phyloP scores from a whole-genome alignment of 441 rosid genomes.

The Gossypium gossypioides region DNA sequence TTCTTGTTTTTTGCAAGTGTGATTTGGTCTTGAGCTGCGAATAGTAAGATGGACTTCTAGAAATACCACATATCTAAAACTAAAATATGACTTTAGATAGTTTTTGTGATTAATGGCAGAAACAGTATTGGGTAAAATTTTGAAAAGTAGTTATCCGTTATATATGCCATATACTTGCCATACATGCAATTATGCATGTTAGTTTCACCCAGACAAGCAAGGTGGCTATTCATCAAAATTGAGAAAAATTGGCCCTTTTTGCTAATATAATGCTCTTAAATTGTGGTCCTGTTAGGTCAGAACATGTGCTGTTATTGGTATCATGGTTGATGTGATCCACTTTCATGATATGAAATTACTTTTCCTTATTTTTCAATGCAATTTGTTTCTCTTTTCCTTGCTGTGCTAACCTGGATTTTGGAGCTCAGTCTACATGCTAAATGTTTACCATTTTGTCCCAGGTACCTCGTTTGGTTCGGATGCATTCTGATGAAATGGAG shows the following conservation, averaged over 20 bases:
- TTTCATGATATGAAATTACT: background rate
- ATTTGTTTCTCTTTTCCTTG: conserved; percentile 2
- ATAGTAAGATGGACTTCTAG: background rate
- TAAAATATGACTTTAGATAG: background rate
- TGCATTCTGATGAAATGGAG: conserved; percentile 99
- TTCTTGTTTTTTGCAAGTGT: background rate
- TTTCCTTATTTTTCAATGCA: background rate
- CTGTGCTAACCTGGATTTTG: background rate
- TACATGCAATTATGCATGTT: background rate
- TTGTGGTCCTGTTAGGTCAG: background rate
- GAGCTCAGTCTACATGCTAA: background rate
- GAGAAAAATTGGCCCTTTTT: background rate
- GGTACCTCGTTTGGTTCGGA: conserved; percentile 91
- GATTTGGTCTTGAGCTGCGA: background rate
- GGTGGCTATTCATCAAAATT: background rate
- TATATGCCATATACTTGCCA: background rate
- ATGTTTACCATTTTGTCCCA: conserved; percentile 26
- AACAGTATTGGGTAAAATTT: background rate
- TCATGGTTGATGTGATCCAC: conserved; percentile 1
- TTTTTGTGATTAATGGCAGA: conserved; percentile 1
- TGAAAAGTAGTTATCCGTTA: background rate
- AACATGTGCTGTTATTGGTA: background rate
- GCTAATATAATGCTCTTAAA: background rate
- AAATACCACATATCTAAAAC: background rate
- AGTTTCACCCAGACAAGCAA: background rate